Conservation (phyloP, 2,329 filamentous ascomycete genomes). For the Cytospora piceicola region DNA sequence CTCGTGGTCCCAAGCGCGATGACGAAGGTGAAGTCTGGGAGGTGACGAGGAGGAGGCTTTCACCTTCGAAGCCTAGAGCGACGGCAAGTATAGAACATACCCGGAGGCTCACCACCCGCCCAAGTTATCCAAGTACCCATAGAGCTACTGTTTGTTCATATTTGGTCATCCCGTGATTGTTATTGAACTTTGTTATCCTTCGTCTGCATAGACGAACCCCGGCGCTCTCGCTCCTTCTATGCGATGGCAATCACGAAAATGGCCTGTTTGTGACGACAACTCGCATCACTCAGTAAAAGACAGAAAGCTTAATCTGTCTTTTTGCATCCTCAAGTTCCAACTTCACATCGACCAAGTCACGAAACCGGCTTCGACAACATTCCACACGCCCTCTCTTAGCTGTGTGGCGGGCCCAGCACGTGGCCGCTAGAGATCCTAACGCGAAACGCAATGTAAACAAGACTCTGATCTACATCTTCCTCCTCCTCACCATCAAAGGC, state of each 20-base stretch:
- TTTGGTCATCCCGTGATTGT: background rate
- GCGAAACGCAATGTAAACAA: constrained; percentile 21
- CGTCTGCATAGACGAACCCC: constrained; percentile 5
- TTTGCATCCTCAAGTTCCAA: constrained; percentile 10
- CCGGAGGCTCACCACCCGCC: constrained; percentile 13
- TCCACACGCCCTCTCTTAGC: background rate
- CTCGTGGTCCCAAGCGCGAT: constrained; percentile 10
- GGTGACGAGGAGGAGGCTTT: background rate
- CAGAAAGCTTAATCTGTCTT: constrained; percentile 12
- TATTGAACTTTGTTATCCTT: constrained; percentile 1
- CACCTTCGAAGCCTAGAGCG: background rate
- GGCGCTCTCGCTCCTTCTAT: constrained; percentile 6
- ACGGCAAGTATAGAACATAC: background rate
- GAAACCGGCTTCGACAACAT: background rate
- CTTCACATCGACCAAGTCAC: background rate
- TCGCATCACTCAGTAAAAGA: constrained; percentile 4
- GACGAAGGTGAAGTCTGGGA: constrained; percentile 15
- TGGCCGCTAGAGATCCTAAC: background rate
- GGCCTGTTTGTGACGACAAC: constrained; percentile 21
- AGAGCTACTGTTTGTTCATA: background rate
- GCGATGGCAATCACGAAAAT: constrained; percentile 10
- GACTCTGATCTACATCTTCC: constrained; percentile 14
- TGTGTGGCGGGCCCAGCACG: background rate
- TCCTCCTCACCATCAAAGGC: too few relatives aligned
- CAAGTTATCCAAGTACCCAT: constrained; percentile 1